Conservation (phyloP, 2,329 filamentous ascomycete species). For the Trichocomaceae sp. region DNA sequence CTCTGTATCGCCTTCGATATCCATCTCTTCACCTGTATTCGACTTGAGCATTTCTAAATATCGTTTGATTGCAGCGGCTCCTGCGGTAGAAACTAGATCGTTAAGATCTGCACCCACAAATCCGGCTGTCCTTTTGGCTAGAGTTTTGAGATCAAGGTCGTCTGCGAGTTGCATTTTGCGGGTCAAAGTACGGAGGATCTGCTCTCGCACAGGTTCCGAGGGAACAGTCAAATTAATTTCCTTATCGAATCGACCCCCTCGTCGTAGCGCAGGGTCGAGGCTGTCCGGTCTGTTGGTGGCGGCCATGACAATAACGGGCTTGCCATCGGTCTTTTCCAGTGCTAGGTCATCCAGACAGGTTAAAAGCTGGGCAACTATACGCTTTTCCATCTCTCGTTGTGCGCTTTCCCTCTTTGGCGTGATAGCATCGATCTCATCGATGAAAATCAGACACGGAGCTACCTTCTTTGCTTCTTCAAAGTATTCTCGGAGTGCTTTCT, state of each 20-base stretch:
- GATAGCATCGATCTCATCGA: constrained; percentile 88
- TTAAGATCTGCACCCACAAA: constrained; percentile 89
- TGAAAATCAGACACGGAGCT: constrained; percentile 83
- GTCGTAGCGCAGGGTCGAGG: constrained; percentile 69
- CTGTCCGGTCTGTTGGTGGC: constrained; percentile 86
- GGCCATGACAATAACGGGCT: constrained; percentile 80
- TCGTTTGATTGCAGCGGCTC: constrained; percentile 56
- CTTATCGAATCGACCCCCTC: constrained; percentile 70
- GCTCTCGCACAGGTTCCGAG: constrained; percentile 66
- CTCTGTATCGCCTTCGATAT: constrained; percentile 40
- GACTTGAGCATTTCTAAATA: constrained; percentile 50
- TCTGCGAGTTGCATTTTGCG: constrained; percentile 57
- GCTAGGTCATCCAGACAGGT: constrained; percentile 80
- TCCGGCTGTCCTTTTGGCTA: constrained; percentile 82
- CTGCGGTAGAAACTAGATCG: constrained; percentile 60
- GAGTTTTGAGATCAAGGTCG: constrained; percentile 64
- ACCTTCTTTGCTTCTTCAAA: constrained; percentile 82
- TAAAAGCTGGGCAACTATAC: constrained; percentile 75
- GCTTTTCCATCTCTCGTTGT: constrained; percentile 81
- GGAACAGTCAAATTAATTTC: constrained; percentile 86
- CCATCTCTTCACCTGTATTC: constrained; percentile 45
- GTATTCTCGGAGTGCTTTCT: constrained; percentile 75
- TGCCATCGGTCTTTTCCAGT: constrained; percentile 63
- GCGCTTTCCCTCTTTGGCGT: constrained; percentile 77
- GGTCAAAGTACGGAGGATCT: constrained; percentile 70